Conservation (phyloP, 352 stramenopile species). For the Aphanomyces invadans region DNA sequence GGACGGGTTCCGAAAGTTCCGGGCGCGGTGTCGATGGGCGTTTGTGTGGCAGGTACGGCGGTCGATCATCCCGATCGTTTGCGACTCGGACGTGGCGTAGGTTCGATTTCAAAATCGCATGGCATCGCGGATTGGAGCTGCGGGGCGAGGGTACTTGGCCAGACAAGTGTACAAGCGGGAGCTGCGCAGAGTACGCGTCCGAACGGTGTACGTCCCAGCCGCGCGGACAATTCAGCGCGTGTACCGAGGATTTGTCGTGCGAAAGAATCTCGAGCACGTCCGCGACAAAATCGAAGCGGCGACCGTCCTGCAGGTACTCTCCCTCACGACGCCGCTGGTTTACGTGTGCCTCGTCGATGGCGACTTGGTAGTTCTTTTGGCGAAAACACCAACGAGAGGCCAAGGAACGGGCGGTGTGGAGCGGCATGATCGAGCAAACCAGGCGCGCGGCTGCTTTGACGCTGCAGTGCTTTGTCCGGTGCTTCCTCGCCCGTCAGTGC, state of each 20-base stretch:
- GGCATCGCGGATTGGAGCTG: conserved; percentile 51
- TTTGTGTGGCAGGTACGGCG: background rate
- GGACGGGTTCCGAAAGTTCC: conserved; percentile 39
- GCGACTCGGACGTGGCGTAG: too few relatives aligned
- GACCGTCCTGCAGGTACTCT: conserved; percentile 54
- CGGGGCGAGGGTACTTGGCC: conserved; percentile 50
- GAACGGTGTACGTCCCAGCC: conserved; percentile 40
- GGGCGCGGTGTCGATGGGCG: conserved; percentile 40
- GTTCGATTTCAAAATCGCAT: conserved; percentile 41
- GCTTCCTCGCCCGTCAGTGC: conserved; percentile 40
- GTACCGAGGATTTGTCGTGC: conserved; percentile 55
- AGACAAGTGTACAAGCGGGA: conserved; percentile 50
- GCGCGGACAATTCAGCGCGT: conserved; percentile 52
- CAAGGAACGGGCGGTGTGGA: background rate
- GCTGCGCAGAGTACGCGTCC: conserved; percentile 35
- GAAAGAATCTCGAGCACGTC: conserved; percentile 42
- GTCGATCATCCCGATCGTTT: too few relatives aligned
- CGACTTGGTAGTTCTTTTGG: conserved; percentile 15
- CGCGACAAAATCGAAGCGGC: conserved; percentile 55
- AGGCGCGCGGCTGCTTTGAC: conserved; percentile 22
- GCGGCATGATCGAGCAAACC: background rate
- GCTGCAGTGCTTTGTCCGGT: conserved; percentile 58
- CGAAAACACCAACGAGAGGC: background rate
- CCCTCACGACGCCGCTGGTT: background rate
- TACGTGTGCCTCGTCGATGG: background rate